These are phyloP conservation scores for Aspergillus proliferans DNA, from an alignment of 2,329 filamentous ascomycete genomes.

Conservation along the genomic window DNA sequence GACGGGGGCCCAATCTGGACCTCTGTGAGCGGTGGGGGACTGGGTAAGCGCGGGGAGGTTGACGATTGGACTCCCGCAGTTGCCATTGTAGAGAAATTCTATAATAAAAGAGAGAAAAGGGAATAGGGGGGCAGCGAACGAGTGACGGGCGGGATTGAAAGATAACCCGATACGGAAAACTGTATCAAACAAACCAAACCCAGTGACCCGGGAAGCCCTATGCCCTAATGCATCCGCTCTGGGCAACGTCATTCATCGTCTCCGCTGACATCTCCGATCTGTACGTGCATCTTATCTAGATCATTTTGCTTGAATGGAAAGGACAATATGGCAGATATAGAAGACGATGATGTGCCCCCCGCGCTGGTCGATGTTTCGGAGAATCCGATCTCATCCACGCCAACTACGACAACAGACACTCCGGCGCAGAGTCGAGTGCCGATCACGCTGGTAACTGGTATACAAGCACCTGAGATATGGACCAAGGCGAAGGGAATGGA, in stretches of 20 bases:
- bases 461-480: not conserved
- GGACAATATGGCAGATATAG: constrained; percentile 18
- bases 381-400: constrained; percentile 13
- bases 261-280: not conserved
- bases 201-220: constrained; percentile 27
- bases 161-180: constrained; percentile 1
- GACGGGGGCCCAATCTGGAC: constrained; percentile 82
- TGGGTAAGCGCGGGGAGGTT: constrained; percentile 86
- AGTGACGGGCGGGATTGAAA: not conserved
- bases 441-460: constrained; percentile 48
- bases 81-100: constrained; percentile 29
- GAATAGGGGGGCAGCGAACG: not conserved
- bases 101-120: not conserved
- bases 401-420: constrained; percentile 20
- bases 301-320: not conserved
- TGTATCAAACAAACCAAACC: constrained; percentile 1
- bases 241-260: constrained; percentile 6
- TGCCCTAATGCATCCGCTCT: constrained; percentile 22
- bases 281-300: constrained; percentile 4
- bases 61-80: constrained; percentile 48
- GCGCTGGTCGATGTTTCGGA: constrained; percentile 38
- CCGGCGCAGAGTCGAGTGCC: constrained; percentile 37
- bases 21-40: constrained; percentile 88
- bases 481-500: not conserved
- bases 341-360: constrained; percentile 42